These are phyloP conservation scores for Erysiphe neolycopersici DNA, from an alignment of 2,329 filamentous ascomycete species.

Conservation along the genomic window DNA sequence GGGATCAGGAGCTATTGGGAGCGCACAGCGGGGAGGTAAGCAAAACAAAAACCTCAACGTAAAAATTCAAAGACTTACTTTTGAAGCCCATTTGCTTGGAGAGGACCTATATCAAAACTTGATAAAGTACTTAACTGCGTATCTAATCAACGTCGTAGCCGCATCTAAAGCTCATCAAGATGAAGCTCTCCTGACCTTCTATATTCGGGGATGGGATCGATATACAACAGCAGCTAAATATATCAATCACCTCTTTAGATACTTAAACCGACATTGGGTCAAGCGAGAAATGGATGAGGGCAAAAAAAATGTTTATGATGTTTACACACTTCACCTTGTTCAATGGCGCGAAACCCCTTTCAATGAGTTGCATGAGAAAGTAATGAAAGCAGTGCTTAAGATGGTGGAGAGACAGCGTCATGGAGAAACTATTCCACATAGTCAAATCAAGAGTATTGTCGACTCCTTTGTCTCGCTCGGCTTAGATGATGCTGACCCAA, in stretches of 20 bases:
- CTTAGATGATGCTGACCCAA: conserved; percentile 73
- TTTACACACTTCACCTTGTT: conserved; percentile 88
- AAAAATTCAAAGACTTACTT: conserved; percentile 1
- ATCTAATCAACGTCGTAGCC: conserved; percentile 42
- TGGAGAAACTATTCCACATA: conserved; percentile 91
- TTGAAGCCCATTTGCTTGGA: conserved; percentile 63
- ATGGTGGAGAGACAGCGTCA: conserved; percentile 93
- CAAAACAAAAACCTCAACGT: conserved; percentile 1
- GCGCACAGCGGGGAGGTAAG: conserved; percentile 45
- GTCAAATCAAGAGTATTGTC: conserved; percentile 89
- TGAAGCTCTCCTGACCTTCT: conserved; percentile 72
- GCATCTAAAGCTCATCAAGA: conserved; percentile 60
- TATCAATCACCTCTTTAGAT: conserved; percentile 88
- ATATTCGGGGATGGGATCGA: conserved; percentile 88
- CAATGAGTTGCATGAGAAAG: conserved; percentile 51
- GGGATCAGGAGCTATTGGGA: conserved; percentile 18
- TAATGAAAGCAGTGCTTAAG: conserved; percentile 87
- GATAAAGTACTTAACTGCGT: conserved; percentile 55
- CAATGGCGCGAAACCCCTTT: conserved; percentile 91
- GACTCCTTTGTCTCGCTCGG: conserved; percentile 91
- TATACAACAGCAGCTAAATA: conserved; percentile 93
- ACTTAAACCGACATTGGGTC: conserved; percentile 95
- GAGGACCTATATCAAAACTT: conserved; percentile 90
- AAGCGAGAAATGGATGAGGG: conserved; percentile 97
- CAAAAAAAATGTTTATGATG: conserved; percentile 94